These are phyloP conservation scores for Benincasa hispida DNA, from an alignment of 306 rosid genomes.

Conservation along the genomic window DNA sequence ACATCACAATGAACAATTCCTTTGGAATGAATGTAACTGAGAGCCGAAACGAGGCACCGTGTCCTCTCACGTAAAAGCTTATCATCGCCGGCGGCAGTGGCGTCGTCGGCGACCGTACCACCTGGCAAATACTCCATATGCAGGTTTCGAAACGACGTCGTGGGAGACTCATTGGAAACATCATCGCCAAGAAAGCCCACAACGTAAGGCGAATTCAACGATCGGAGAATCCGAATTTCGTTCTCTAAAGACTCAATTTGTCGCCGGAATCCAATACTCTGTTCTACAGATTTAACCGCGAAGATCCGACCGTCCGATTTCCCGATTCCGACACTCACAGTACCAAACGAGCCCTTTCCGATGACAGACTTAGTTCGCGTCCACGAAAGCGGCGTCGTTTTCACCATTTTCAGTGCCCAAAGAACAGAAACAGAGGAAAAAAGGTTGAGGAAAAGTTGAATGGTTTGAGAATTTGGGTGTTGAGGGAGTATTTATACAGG, in stretches of 20 bases:
- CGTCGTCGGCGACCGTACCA: conserved; percentile 51
- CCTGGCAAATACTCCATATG: conserved; percentile 72
- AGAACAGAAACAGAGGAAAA: not conserved
- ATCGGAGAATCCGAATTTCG: conserved; percentile 51
- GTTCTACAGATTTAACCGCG: conserved; percentile 76
- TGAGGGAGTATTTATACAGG: not conserved
- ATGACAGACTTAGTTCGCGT: conserved; percentile 47
- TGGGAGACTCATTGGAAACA: conserved; percentile 24
- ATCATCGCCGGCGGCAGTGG: conserved; percentile 37
- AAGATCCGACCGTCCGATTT: conserved; percentile 33
- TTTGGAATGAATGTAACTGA: conserved; percentile 36
- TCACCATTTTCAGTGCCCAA: not conserved
- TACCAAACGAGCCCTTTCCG: conserved; percentile 70
- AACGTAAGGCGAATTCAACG: conserved; percentile 46
- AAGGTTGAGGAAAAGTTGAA: not conserved
- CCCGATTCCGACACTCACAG: conserved; percentile 39
- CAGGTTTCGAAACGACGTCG: conserved; percentile 46
- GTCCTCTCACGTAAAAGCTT: conserved; percentile 30
- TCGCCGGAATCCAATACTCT: conserved; percentile 4
- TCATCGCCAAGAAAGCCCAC: conserved; percentile 51
- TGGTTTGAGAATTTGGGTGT: not conserved
- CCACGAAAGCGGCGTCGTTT: conserved; percentile 36
- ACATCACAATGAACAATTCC: conserved; percentile 84
- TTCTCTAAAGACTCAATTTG: conserved; percentile 53
- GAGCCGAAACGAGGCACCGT: conserved; percentile 57